Percentiles rank a stretch among this genome's conserved stretches.
These are phyloP conservation scores for Planoprotostelium fungivorum DNA, from an alignment of 78 protist species.

Conservation along the genomic window DNA sequence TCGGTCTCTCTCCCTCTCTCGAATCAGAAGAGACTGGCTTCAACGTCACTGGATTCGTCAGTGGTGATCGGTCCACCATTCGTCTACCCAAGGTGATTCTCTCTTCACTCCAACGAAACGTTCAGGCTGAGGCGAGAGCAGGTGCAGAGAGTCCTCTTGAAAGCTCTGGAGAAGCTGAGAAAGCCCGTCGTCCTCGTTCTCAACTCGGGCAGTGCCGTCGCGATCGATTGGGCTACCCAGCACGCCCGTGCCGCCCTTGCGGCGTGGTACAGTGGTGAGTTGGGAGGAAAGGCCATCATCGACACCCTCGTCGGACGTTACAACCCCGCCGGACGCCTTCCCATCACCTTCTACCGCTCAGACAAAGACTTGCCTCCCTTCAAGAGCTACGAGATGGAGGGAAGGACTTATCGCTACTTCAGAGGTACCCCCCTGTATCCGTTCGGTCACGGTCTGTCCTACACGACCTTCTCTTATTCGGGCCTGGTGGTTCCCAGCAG, in stretches of 20 bases:
- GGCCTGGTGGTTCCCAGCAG: neutral
- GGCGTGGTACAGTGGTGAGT: conserved; percentile 37
- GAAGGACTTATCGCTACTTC: conserved; percentile 33
- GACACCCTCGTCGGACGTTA: neutral
- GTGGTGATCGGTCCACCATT: neutral
- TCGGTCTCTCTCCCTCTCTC: neutral
- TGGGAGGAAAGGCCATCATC: conserved; percentile 24
- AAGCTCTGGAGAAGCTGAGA: neutral
- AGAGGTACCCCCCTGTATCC: conserved; percentile 16
- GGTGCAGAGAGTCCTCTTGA: no score
- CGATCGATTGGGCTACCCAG: neutral
- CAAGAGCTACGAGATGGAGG: neutral
- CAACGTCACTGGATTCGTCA: neutral
- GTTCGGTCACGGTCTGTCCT: conserved; percentile 52
- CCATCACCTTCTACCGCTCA: conserved; percentile 28
- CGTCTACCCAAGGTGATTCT: neutral
- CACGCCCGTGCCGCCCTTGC: conserved; percentile 25
- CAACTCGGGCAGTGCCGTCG: conserved; percentile 12
- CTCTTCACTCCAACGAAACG: no score
- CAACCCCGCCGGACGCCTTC: conserved; percentile 44
- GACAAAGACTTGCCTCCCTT: neutral
- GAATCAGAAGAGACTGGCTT: neutral
- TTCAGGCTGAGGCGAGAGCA: no score
- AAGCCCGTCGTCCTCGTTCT: neutral
- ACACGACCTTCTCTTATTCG: conserved; percentile 23